Evolutionary conservation across 306 rosid species (phyloP), one percentile per base, ranked within the genome.

Genomic region (Pachyrhizus erosus): DNA sequence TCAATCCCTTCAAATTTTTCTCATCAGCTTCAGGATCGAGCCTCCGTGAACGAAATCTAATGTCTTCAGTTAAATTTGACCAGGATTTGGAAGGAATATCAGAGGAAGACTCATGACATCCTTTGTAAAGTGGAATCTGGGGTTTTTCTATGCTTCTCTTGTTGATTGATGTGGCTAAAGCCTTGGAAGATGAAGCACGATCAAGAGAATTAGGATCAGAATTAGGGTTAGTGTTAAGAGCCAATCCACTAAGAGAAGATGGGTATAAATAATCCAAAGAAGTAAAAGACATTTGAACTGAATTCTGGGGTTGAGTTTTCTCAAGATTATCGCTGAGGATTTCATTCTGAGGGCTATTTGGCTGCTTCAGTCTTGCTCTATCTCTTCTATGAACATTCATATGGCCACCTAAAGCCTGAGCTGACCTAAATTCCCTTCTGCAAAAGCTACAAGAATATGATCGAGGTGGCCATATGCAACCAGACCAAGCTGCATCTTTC

Each of bases 371-470:
- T 55, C 91, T 88, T 6, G 98, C 97, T 64, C 94, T 92, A 76
- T 94, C 98, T 23, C 97, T 89, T 70, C 97, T 87, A 72, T 94
- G 98, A 21, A 94, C 97, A 78, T 94, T 94, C 98, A 94, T 94
- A 33, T 94, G 98, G 71, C 98, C 97, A 0, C 98, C 97, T 0
- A 94, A 86, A 46, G 98, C 98, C 79, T 94, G 98, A 46, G 98
- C 98, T 8, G 97, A 94, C 37, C 91, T 86, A 80, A 94, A 94
- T 74, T 94, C 95, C 80, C 95, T 90, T 82, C 88, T 75, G 75
- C 98, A 94, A 66, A 94, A 94, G 76, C 89, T 90, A 83, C 98
- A 94, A 80, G 97, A 84, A 67, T 94, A 94, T 49, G 94, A 94
- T 82, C 94, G 87, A 17, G 97, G 98, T 0, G 98, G 98, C 98